phyloP scores from a whole-genome alignment of 2,329 filamentous ascomycete species.

The Alternaria brassicae region DNA sequence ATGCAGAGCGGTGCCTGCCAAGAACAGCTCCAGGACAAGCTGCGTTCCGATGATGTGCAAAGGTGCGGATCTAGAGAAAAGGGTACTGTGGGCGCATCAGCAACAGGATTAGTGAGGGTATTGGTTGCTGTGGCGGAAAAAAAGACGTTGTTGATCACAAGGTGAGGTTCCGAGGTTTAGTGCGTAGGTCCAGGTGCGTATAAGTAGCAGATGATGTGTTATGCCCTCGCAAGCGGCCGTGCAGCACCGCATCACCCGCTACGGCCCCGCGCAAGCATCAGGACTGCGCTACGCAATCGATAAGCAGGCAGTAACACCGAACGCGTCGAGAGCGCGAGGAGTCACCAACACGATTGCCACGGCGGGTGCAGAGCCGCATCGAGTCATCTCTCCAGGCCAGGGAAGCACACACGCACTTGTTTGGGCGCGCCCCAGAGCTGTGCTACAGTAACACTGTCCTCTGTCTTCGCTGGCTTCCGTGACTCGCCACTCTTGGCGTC shows the following conservation, averaged over 20 bases:
- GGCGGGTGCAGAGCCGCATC: not conserved
- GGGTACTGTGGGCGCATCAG: slow-evolving; percentile 8
- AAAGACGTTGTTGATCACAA: slow-evolving; percentile 10
- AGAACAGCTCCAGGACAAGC: slow-evolving; percentile 2
- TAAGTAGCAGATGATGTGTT: slow-evolving; percentile 38
- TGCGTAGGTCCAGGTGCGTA: slow-evolving; percentile 25
- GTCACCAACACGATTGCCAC: not conserved
- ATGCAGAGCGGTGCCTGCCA: slow-evolving; percentile 17
- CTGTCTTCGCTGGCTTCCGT: not conserved
- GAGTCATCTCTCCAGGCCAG: not conserved
- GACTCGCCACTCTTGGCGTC: slow-evolving; percentile 9
- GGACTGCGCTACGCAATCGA: slow-evolving; percentile 30
- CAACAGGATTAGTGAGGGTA: slow-evolving; percentile 7
- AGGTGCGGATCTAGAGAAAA: not conserved
- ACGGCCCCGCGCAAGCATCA: slow-evolving; percentile 23
- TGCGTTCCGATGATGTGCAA: not conserved
- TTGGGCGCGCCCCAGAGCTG: not conserved
- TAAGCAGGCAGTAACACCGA: slow-evolving; percentile 20
- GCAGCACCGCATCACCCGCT: slow-evolving; percentile 15
- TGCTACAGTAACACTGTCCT: not conserved
- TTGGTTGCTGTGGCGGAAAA: not conserved
- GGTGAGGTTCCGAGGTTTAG: slow-evolving; percentile 17
- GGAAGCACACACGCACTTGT: not conserved
- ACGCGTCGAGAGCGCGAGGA: slow-evolving; percentile 22
- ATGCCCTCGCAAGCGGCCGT: slow-evolving; percentile 29